Percentiles rank a stretch among this genome's conserved stretches.
Conservation (phyloP, 306 rosid genomes). For the Cucumis hystrix region DNA sequence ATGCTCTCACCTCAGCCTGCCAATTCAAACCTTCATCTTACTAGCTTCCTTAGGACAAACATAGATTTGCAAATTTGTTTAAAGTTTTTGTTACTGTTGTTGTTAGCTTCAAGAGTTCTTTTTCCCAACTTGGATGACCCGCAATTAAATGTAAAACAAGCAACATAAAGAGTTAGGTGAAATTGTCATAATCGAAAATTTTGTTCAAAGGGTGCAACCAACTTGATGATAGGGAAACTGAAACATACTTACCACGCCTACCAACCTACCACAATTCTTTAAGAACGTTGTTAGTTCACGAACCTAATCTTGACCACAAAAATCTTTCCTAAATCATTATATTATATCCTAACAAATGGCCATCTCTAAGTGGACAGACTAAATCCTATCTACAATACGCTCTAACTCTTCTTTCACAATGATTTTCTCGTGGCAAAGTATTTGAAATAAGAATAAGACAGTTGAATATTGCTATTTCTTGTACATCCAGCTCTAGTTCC, state of each 20-base stretch:
- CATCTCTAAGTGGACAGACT: not conserved
- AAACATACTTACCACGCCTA: not conserved
- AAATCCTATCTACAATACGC: not conserved
- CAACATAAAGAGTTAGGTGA: not conserved
- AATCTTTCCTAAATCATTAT: not conserved
- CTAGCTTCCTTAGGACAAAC: not conserved
- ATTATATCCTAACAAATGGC: not conserved
- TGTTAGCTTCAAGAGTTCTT: not conserved
- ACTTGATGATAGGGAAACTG: constrained; percentile 4
- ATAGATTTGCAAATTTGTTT: not conserved
- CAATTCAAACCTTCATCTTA: not conserved
- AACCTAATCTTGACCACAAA: constrained; percentile 3
- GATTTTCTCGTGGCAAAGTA: not conserved
- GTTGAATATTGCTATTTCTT: not conserved
- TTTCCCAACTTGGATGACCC: not conserved
- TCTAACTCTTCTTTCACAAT: not conserved
- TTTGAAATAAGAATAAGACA: not conserved
- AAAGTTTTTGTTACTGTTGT: not conserved
- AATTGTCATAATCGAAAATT: not conserved
- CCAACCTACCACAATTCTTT: not conserved
- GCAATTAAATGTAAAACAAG: not conserved
- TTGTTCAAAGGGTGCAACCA: constrained; percentile 7
- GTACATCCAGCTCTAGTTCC: not conserved
- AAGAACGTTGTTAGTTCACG: not conserved
- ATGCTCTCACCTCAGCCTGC: constrained; percentile 97